Base-by-base conservation (phyloP, 371 early-diverging fungal species). In the Rhizopus microsporus region DNA sequence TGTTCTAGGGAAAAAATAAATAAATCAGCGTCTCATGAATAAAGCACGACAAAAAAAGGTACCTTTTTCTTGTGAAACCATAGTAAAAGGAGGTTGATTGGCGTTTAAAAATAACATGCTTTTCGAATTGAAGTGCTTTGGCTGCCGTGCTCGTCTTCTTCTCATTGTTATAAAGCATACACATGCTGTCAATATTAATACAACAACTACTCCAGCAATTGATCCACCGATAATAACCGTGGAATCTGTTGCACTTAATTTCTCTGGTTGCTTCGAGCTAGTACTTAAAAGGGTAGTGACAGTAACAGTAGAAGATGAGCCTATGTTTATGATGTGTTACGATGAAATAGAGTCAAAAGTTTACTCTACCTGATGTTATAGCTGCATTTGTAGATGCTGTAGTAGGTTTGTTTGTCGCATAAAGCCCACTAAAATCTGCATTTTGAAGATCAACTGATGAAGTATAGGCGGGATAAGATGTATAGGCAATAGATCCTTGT, bases 211-310 rank as follows among this genome's bases (percentile, higher is more conserved):
- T 4, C 51, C 58, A 4, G 51, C 51, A 29, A 51, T 45, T 30
- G 51, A 57, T 9, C 58, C 58, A n/a, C 58, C 58, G 15, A 57
- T 57, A 30, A 57, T 57, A 31, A 43, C 51, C 3, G 51, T 51
- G 4, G 51, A 35, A 37, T 57, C 51, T 23, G 12, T 23, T 15
- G 51, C 32, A 34, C 45, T 57, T 30, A 56, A 54, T 45, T 43
- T 15, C 33, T 42, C 15, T n/a, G 13, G 6, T n/a, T 10, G 6
- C 10, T 2, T 42, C 6, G n/a, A 6, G 15, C n/a, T 42, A 42
- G n/a, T 42, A 42, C 13, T 42, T 15, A n/a, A n/a, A 10, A 42
- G 15, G 42, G 42, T 42, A 6, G 42, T 42, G 6, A 42, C 9
- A n/a, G 42, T 42, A 2, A n/a, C 6, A n/a, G 42, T 42, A 5